A percentile compares a stretch with the other conserved stretches of the same genome.
These are phyloP conservation scores for Pyrus hybrid DNA, from an alignment of 331 rosid genomes.

Conservation along the genomic window DNA sequence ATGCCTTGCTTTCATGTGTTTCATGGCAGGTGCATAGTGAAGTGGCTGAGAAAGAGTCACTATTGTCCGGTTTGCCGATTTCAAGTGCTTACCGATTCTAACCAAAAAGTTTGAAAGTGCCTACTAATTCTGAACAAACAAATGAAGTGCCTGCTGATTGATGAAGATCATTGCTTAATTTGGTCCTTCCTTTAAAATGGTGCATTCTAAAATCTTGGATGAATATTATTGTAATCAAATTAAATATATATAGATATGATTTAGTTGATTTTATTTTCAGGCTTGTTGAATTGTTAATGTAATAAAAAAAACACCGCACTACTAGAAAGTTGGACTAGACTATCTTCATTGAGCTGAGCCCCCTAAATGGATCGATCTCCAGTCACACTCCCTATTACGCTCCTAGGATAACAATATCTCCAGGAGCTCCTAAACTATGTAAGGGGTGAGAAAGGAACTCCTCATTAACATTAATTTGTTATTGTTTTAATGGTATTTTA, in stretches of 20 bases:
- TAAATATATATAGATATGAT: not conserved
- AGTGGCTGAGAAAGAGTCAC: conserved; percentile 7
- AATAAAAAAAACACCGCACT: no score
- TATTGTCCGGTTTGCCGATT: conserved; percentile 17
- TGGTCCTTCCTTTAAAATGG: not conserved
- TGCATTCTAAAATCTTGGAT: not conserved
- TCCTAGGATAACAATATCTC: no score
- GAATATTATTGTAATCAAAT: not conserved
- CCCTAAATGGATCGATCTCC: no score
- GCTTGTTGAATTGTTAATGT: not conserved
- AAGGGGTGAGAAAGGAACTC: no score
- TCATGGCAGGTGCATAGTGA: conserved; percentile 10
- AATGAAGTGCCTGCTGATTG: not conserved
- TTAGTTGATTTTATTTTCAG: not conserved
- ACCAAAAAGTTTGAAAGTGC: no score
- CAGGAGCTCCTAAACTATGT: no score
- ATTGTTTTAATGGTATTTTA: no score
- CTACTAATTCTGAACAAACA: no score
- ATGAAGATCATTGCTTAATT: not conserved
- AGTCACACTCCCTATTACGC: no score
- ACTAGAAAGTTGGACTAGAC: no score
- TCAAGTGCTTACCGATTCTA: not conserved
- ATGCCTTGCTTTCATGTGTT: conserved; percentile 19
- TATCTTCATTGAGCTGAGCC: no score
- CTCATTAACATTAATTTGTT: no score